These are phyloP conservation scores for Plasmodium sp. DNA, from an alignment of 169 alveolate genomes.

Conservation along the genomic window DNA sequence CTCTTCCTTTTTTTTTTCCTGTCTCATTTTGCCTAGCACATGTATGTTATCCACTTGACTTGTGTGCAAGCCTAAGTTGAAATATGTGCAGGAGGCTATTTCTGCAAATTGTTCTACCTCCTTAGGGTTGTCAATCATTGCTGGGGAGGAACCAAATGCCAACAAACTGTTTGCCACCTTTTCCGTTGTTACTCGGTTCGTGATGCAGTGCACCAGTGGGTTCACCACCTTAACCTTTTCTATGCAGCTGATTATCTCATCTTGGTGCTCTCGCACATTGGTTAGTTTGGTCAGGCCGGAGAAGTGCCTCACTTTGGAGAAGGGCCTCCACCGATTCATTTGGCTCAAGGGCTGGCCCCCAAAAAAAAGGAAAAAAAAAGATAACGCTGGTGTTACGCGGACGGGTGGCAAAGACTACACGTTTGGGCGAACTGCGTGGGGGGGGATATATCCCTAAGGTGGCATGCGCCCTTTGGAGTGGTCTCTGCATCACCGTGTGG, in stretches of 20 bases:
- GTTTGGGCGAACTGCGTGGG: neutral
- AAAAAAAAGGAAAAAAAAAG: neutral
- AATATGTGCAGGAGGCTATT: conserved; percentile 39
- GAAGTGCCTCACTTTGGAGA: neutral
- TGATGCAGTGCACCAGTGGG: conserved; percentile 60
- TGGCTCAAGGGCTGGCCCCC: neutral
- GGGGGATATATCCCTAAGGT: neutral
- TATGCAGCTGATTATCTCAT: conserved; percentile 64
- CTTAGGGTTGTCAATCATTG: conserved; percentile 72
- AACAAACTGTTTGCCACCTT: conserved; percentile 63
- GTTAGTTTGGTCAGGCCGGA: conserved; percentile 29
- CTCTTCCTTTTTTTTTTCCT: conserved; percentile 21
- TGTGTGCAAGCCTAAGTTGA: conserved; percentile 55
- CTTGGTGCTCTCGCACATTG: conserved; percentile 35
- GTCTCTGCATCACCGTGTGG: neutral
- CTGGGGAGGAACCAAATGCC: conserved; percentile 71
- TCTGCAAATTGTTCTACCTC: conserved; percentile 60
- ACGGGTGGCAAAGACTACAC: neutral
- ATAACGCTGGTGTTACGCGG: neutral
- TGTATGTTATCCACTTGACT: conserved; percentile 41
- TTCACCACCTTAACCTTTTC: conserved; percentile 12
- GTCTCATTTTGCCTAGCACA: conserved; percentile 38
- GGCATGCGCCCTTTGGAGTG: neutral
- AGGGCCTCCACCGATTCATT: conserved; percentile 6
- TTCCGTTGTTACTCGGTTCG: conserved; percentile 71